phyloP scores from a whole-genome alignment of 2,329 filamentous ascomycete genomes.

The Fusarium staphyleae region DNA sequence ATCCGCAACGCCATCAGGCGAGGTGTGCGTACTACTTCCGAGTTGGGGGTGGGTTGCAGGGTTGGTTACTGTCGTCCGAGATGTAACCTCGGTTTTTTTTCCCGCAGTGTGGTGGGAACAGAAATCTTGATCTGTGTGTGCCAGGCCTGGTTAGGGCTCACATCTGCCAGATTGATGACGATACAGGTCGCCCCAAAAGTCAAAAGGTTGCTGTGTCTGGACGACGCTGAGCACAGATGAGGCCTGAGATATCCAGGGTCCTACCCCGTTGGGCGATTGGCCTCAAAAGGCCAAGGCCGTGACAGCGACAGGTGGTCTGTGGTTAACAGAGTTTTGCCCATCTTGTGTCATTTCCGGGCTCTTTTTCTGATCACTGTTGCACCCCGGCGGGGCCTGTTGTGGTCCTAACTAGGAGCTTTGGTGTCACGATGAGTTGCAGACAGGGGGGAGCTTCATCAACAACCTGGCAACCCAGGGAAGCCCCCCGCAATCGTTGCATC shows the following conservation, averaged over 20 bases:
- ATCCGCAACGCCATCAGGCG: slow-evolving; percentile 23
- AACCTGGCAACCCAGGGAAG: slow-evolving; percentile 5
- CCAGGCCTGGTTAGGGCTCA: slow-evolving; percentile 13
- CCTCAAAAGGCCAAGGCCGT: slow-evolving; percentile 11
- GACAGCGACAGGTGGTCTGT: slow-evolving; percentile 24
- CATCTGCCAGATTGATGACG: slow-evolving; percentile 21
- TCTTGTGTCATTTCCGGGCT: slow-evolving; percentile 26
- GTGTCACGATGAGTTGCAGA: slow-evolving; percentile 32
- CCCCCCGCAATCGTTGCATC: slow-evolving; percentile 29
- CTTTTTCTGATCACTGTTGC: slow-evolving; percentile 35
- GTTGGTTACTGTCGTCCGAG: not conserved
- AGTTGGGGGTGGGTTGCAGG: slow-evolving; percentile 4
- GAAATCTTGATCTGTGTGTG: slow-evolving; percentile 17
- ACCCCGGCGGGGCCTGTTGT: slow-evolving; percentile 21
- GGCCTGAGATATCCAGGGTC: slow-evolving; percentile 32
- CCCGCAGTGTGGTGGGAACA: slow-evolving; percentile 12
- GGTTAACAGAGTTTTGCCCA: slow-evolving; percentile 5
- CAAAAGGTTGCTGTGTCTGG: slow-evolving; percentile 23
- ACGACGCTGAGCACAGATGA: slow-evolving; percentile 12
- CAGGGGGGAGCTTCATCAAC: slow-evolving; percentile 16
- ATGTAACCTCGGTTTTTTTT: slow-evolving; percentile 18
- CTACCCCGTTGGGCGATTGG: slow-evolving; percentile 30
- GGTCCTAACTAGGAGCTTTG: not conserved
- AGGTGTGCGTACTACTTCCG: not conserved
- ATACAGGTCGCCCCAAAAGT: slow-evolving; percentile 29